phyloP scores from a whole-genome alignment of 2,329 filamentous ascomycete genomes.

The Epicoccum sorghinum region DNA sequence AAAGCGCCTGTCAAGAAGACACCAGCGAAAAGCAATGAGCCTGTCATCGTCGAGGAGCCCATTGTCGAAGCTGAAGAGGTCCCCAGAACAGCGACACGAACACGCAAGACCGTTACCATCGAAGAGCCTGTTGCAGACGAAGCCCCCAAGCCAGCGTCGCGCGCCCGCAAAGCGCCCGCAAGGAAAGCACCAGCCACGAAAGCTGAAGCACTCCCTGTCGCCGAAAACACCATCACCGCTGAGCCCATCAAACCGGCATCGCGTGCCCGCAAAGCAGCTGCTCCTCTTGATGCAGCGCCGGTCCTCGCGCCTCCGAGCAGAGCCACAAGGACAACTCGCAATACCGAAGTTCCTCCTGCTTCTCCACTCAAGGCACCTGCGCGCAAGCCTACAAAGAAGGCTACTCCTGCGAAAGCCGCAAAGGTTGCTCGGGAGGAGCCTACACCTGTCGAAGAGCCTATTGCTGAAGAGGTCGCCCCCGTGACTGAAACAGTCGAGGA shows the following conservation, averaged over 20 bases:
- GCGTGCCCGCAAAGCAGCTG: slow-evolving; percentile 27
- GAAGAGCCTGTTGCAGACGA: slow-evolving; percentile 19
- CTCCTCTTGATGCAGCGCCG: slow-evolving; percentile 15
- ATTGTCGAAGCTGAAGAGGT: slow-evolving; percentile 13
- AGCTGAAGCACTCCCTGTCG: slow-evolving; percentile 10
- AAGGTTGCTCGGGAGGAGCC: slow-evolving; percentile 10
- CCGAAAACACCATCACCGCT: slow-evolving; percentile 14
- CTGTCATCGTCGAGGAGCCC: slow-evolving; percentile 19
- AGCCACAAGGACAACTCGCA: slow-evolving; percentile 31
- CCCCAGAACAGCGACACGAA: slow-evolving; percentile 18
- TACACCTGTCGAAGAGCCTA: background rate
- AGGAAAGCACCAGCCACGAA: slow-evolving; percentile 25
- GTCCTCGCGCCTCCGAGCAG: slow-evolving; percentile 18
- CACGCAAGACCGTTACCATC: slow-evolving; percentile 19
- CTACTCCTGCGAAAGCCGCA: slow-evolving; percentile 16
- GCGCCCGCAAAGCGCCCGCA: slow-evolving; percentile 28
- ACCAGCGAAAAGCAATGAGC: slow-evolving; percentile 22
- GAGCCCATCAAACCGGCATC: slow-evolving; percentile 27
- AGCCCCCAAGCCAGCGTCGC: slow-evolving; percentile 22
- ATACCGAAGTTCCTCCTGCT: slow-evolving; percentile 20
- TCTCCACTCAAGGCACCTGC: slow-evolving; percentile 37
- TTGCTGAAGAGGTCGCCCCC: background rate
- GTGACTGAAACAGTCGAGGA: slow-evolving; percentile 23
- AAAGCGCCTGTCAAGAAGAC: slow-evolving; percentile 30
- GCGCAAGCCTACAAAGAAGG: slow-evolving; percentile 33